A percentile compares a stretch with the other conserved stretches of the same genome.
phyloP scores from a whole-genome alignment of 306 rosid species.

The Prunus mira region DNA sequence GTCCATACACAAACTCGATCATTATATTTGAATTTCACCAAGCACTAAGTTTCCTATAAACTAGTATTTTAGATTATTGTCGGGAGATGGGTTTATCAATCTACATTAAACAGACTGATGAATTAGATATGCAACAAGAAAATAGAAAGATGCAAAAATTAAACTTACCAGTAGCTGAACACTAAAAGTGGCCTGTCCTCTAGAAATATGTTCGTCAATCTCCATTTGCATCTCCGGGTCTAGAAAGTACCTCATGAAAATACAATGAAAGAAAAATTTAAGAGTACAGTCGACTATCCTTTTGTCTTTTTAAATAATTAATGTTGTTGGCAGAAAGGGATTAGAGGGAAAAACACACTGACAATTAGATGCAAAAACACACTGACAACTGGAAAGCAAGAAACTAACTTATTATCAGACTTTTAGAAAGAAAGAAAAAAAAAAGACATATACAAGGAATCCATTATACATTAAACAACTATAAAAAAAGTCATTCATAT shows the following conservation, averaged over 20 bases:
- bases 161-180: conserved; percentile 45
- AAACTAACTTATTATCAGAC: not conserved
- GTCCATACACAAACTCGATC: not conserved
- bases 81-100: not conserved
- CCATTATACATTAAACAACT: not conserved
- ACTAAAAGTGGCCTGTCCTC: conserved; percentile 45
- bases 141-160: conserved; percentile 1
- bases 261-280: not conserved
- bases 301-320: not conserved
- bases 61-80: conserved; percentile 13
- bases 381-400: not conserved
- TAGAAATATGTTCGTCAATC: conserved; percentile 37
- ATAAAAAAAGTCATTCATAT: not conserved
- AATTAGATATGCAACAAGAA: not conserved
- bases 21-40: conserved; percentile 9
- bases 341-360: not conserved
- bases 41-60: conserved; percentile 20
- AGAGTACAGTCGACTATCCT: not conserved
- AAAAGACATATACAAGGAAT: not conserved
- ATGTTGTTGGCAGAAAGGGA: not conserved
- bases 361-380: not conserved
- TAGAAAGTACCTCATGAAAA: conserved; percentile 29
- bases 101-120: not conserved
- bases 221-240: conserved; percentile 57
- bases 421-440: not conserved